phyloP scores from a whole-genome alignment of 1,284 basidiomycete genomes.

The Gymnopus androsaceus region DNA sequence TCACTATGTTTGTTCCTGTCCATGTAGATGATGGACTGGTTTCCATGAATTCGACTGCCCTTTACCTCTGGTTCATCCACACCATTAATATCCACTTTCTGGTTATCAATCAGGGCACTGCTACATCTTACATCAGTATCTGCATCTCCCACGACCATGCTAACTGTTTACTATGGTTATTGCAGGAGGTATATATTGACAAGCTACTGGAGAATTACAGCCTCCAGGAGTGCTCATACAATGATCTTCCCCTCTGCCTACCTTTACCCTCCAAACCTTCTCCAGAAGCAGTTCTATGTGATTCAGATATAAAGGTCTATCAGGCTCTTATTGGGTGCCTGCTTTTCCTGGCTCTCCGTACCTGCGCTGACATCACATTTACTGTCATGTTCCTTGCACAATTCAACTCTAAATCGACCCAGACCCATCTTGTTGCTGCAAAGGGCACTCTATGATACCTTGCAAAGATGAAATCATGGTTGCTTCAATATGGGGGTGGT shows the following conservation, averaged over 20 bases:
- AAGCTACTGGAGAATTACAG: conserved; percentile 8
- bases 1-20: neutral
- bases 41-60: neutral
- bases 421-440: conserved; percentile 2
- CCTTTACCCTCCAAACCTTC: neutral
- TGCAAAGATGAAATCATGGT: neutral
- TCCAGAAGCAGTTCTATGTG: neutral
- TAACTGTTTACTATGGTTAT: conserved; percentile 7
- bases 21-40: conserved; percentile 11
- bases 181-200: conserved; percentile 2
- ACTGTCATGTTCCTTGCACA: conserved; percentile 6
- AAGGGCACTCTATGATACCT: conserved; percentile 8
- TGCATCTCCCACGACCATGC: neutral
- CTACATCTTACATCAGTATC: neutral
- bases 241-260: conserved; percentile 1
- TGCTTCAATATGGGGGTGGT: conserved; percentile 15
- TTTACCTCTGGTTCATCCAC: conserved; percentile 4
- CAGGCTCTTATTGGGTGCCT: conserved; percentile 1
- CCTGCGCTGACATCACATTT: conserved; percentile 2
- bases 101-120: neutral
- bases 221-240: neutral
- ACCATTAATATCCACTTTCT: neutral
- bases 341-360: neutral
- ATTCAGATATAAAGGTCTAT: neutral
- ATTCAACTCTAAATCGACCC: neutral